These are phyloP conservation scores for Amanita exitialis DNA, from an alignment of 768 basidiomycete genomes.

Conservation along the genomic window DNA sequence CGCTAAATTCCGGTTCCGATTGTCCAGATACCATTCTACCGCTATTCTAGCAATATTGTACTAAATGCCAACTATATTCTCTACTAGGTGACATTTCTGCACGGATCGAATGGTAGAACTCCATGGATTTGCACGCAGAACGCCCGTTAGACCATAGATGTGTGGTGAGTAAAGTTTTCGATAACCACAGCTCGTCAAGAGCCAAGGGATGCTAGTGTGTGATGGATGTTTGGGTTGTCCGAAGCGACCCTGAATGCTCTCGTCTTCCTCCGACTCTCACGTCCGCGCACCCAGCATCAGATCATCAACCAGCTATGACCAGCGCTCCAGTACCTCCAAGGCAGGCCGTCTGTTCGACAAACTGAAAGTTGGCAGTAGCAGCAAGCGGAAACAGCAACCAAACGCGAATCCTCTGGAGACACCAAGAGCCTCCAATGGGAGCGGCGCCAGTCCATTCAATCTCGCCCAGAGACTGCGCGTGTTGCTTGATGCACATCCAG, in stretches of 20 bases:
- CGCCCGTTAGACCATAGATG: too few species aligned
- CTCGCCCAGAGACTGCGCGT: conserved; percentile 3
- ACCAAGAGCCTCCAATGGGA: not conserved
- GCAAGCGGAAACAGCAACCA: not conserved
- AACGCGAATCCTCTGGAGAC: not conserved
- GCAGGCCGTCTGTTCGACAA: not conserved
- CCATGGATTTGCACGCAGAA: too few species aligned
- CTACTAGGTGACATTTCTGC: too few species aligned
- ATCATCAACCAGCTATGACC: not conserved
- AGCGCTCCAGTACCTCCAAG: not conserved
- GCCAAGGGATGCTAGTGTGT: not conserved
- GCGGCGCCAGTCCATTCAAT: not conserved
- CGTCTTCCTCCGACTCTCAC: conserved; percentile 1
- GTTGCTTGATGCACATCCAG: conserved; percentile 2
- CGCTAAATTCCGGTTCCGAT: too few species aligned
- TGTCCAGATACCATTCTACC: too few species aligned
- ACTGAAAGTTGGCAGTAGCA: not conserved
- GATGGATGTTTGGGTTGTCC: not conserved
- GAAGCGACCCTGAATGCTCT: not conserved
- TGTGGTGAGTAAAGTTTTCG: too few species aligned
- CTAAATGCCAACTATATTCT: too few species aligned
- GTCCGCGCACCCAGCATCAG: not conserved
- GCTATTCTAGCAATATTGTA: too few species aligned
- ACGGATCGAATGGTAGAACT: too few species aligned
- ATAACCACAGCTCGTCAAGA: too few species aligned